Evolutionary conservation across 2,329 filamentous ascomycete genomes (phyloP), one percentile per base, ranked within the genome.

Genomic region (Claviceps capensis): DNA sequence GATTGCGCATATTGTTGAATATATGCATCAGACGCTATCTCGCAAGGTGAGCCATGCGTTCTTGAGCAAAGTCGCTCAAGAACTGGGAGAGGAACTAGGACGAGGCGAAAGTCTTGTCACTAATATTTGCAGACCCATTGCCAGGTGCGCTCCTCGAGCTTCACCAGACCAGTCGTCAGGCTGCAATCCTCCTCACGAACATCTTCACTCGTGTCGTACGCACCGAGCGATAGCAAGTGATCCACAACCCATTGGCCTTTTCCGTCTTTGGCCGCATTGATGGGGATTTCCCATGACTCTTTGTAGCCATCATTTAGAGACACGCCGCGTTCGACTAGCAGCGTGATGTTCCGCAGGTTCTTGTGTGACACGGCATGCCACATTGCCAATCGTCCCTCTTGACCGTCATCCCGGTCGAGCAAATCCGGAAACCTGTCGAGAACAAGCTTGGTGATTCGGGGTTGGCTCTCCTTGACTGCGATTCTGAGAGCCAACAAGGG

Each of bases 41-140:
- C 3, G 30, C 11, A 30, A 9, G 26, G 26, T 30, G 26, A 30
- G 26, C 7, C 26, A 30, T 30, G 26, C 26, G 8, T 30, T 3
- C 26, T 30, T 34, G 9, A 11, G 30, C 30, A 34, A 34, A 34
- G 9, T 11, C 30, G 30, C 30, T 34, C 38, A 8, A 19, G n/a
- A 11, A 17, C n/a, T 41, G 30, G 30, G 30, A 34, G 30, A 34
- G 30, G 4, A 30, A 30, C 30, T 11, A 11, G 30, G 30, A 9
- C 8, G 30, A 30, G 30, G 30, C 30, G 30, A 34, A 11, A 34
- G 30, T 34, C 9, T 34, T 34, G 30, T 34, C 30, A 34, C 30
- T 50, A 50, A 13, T 45, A 50, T n/a, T 34, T 50, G 26, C 49
- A 8, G 2, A 45, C n/a, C 49, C 49, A 50, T 38, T 50, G 41